These are phyloP conservation scores for Trichocomaceae sp. DNA, from an alignment of 2,329 filamentous ascomycete species.

Conservation along the genomic window DNA sequence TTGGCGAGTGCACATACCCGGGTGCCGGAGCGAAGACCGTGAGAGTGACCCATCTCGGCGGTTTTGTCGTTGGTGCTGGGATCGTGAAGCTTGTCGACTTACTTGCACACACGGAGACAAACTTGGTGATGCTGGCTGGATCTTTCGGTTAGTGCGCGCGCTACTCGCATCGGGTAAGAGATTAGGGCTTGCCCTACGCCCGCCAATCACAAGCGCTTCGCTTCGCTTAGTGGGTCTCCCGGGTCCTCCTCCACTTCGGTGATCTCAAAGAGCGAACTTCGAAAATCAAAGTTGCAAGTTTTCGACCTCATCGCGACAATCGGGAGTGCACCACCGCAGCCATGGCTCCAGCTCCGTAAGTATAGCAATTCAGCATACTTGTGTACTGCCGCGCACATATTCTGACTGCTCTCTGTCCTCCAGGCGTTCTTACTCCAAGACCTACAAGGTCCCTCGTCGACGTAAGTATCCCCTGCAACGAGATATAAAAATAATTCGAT, in stretches of 20 bases:
- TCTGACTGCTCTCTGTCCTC: conserved; percentile 22
- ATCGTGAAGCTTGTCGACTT: conserved; percentile 31
- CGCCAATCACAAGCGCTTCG: conserved; percentile 15
- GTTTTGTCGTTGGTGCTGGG: conserved; percentile 40
- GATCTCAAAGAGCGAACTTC: conserved; percentile 13
- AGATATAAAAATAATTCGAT: conserved; percentile 13
- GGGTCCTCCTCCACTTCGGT: conserved; percentile 18
- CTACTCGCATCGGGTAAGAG: conserved; percentile 12
- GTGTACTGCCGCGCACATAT: conserved; percentile 33
- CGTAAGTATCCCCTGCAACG: conserved; percentile 43
- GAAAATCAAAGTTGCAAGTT: conserved; percentile 17
- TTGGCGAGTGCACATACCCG: conserved; percentile 54
- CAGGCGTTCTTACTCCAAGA: conserved; percentile 86
- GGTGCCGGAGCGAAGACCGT: conserved; percentile 80
- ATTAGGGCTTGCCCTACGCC: conserved; percentile 21
- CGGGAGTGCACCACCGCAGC: conserved; percentile 36
- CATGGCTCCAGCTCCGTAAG: conserved; percentile 40
- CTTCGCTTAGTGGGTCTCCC: conserved; percentile 20
- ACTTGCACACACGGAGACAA: conserved; percentile 26
- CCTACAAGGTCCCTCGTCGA: conserved; percentile 96
- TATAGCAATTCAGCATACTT: conserved; percentile 19
- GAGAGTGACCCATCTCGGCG: conserved; percentile 76
- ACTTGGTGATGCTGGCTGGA: conserved; percentile 17
- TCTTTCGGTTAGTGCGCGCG: conserved; percentile 23
- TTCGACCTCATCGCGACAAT: conserved; percentile 34